These are phyloP conservation scores for Aspergillus funiculosus DNA, from an alignment of 495 filamentous ascomycete species.

Conservation along the genomic window DNA sequence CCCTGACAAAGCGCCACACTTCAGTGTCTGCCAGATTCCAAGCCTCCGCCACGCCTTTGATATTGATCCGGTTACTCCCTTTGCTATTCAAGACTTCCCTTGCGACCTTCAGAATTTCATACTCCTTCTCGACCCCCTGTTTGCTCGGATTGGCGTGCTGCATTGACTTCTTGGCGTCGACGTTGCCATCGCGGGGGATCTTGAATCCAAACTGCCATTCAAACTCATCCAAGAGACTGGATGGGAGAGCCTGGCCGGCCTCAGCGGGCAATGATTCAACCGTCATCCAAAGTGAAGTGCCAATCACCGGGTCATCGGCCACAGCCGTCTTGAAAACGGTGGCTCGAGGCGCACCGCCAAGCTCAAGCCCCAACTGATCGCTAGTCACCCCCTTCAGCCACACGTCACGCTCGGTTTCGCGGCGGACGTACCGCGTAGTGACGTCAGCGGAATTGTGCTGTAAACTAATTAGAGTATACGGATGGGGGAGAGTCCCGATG, in stretches of 20 bases:
- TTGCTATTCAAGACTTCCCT: conserved; percentile 45
- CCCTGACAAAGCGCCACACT: conserved; percentile 84
- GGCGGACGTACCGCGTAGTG: conserved; percentile 63
- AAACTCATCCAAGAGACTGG: conserved; percentile 52
- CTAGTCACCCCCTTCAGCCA: conserved; percentile 75
- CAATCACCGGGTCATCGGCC: conserved; percentile 54
- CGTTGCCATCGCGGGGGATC: conserved; percentile 52
- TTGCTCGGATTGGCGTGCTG: conserved; percentile 41
- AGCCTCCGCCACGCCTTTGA: conserved; percentile 67
- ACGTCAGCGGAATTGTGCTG: conserved; percentile 48
- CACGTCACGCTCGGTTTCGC: conserved; percentile 66
- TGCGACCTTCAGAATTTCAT: conserved; percentile 56
- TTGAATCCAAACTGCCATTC: conserved; percentile 89
- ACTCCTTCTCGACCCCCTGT: conserved; percentile 49
- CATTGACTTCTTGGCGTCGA: conserved; percentile 38
- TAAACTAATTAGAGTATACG: conserved; percentile 71
- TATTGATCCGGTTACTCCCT: conserved; percentile 25
- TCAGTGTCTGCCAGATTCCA: conserved; percentile 95
- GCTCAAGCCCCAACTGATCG: conserved; percentile 54
- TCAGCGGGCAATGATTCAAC: conserved; percentile 56
- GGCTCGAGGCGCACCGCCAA: conserved; percentile 57
- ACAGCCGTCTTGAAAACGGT: conserved; percentile 77
- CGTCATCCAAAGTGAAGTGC: conserved; percentile 71
- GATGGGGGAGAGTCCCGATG: conserved; percentile 84
- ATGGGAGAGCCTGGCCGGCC: conserved; percentile 37